phyloP scores from a whole-genome alignment of 2,329 filamentous ascomycete genomes.

The Tolypocladium sp. region DNA sequence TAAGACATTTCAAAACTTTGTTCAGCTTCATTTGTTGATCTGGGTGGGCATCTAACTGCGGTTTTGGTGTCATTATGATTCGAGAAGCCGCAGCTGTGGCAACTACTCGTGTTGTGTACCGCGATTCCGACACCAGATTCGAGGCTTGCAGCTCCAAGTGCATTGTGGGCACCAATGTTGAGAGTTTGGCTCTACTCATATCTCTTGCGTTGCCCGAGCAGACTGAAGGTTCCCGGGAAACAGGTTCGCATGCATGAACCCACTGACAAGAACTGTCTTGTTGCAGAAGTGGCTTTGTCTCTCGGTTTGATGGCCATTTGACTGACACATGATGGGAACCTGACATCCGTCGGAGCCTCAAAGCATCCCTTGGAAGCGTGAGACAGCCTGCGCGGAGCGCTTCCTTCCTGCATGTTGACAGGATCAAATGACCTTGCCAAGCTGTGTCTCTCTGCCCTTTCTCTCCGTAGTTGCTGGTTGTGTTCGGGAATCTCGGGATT shows the following conservation, averaged over 20 bases:
- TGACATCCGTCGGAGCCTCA: background rate
- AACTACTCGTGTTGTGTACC: background rate
- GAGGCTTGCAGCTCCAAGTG: background rate
- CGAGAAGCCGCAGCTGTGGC: background rate
- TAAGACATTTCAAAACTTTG: slow-evolving; percentile 4
- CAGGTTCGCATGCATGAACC: background rate
- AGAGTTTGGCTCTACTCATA: background rate
- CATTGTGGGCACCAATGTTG: background rate
- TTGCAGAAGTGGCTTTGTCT: background rate
- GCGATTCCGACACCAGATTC: background rate
- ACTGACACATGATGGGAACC: background rate
- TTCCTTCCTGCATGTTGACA: background rate
- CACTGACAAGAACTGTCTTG: background rate
- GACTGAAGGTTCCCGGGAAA: background rate
- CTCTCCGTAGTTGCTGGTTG: background rate
- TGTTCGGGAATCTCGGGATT: background rate
- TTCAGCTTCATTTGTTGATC: background rate
- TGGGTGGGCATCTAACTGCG: background rate
- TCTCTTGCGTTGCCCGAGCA: background rate
- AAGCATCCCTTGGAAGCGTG: background rate
- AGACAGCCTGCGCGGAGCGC: background rate
- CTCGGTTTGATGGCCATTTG: background rate
- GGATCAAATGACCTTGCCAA: background rate
- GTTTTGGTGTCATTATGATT: background rate
- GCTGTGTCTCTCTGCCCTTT: background rate